Evolutionary conservation across 768 basidiomycete species (phyloP).

Genomic region (Psilocybe azurescens): DNA sequence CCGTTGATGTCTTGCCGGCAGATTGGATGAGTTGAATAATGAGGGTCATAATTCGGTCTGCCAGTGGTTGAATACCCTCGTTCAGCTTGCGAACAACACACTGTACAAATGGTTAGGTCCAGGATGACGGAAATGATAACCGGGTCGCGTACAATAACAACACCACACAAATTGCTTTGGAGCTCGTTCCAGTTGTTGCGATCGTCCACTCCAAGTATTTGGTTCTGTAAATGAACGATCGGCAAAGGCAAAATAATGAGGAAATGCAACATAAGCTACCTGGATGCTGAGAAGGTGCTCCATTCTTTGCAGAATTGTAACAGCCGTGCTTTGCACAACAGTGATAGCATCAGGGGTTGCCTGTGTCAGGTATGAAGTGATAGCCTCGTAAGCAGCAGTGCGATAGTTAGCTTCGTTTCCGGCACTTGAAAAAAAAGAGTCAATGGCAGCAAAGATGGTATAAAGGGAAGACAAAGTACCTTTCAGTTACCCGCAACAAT

Average conservation of each 20-base stretch:
- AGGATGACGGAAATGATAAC: background rate
- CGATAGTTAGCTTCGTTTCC: slow-evolving; percentile 92
- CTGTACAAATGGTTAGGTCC: slow-evolving; percentile 40
- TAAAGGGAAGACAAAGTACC: slow-evolving; percentile 47
- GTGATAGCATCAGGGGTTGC: slow-evolving; percentile 79
- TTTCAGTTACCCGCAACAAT: slow-evolving; percentile 86
- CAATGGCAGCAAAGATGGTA: too few relatives aligned
- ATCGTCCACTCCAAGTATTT: slow-evolving; percentile 94
- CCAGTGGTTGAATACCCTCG: slow-evolving; percentile 82
- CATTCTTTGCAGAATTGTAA: slow-evolving; percentile 88
- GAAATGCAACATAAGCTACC: slow-evolving; percentile 46
- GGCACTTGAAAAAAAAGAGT: slow-evolving; percentile 44
- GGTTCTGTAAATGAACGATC: slow-evolving; percentile 58
- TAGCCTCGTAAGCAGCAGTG: slow-evolving; percentile 95
- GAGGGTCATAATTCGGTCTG: slow-evolving; percentile 95
- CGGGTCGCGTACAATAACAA: slow-evolving; percentile 71
- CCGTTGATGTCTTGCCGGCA: slow-evolving; percentile 91
- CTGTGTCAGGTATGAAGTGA: slow-evolving; percentile 85
- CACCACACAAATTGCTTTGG: slow-evolving; percentile 93
- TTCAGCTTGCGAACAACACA: slow-evolving; percentile 86
- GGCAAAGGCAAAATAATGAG: slow-evolving; percentile 1
- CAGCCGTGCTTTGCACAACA: slow-evolving; percentile 81
- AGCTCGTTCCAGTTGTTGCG: slow-evolving; percentile 99
- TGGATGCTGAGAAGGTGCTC: slow-evolving; percentile 86
- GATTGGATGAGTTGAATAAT: slow-evolving; percentile 83